Evolutionary conservation across 305 asterid species (phyloP).

Genomic region (Fraxinus floribunda): DNA sequence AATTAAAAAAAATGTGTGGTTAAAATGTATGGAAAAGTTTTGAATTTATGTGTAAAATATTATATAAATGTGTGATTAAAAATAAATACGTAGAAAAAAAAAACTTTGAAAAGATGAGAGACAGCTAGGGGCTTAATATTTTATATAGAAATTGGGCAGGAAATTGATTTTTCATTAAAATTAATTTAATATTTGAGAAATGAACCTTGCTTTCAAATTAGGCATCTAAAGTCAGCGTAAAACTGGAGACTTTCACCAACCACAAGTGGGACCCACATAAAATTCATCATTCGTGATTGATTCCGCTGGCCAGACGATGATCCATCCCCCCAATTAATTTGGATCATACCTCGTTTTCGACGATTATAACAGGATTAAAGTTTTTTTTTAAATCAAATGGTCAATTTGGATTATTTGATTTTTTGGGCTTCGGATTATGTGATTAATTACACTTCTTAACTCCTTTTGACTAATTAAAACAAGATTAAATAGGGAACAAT

Average conservation of each 20-base stretch:
- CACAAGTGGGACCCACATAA: background rate
- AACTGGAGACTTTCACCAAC: background rate
- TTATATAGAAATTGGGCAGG: too few species aligned
- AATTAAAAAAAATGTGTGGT: too few species aligned
- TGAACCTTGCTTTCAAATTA: background rate
- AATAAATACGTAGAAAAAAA: too few species aligned
- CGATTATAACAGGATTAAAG: background rate
- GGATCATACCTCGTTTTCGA: background rate
- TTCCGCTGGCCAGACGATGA: background rate
- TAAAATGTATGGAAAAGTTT: too few species aligned
- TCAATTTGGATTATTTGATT: background rate
- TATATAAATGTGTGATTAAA: too few species aligned
- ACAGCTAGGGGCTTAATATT: too few species aligned
- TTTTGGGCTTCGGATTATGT: background rate
- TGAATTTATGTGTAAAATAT: too few species aligned
- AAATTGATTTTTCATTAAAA: too few species aligned
- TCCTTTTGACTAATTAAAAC: too few species aligned
- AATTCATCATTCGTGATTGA: background rate
- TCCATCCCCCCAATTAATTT: background rate
- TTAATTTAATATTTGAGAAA: too few species aligned
- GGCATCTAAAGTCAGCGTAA: background rate
- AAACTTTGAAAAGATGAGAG: too few species aligned
- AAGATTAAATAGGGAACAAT: too few species aligned
- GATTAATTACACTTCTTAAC: background rate
- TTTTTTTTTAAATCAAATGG: background rate